Percentiles rank a stretch among this genome's conserved stretches.
phyloP scores from a whole-genome alignment of 164 flowering plant genomes.

The Tinospora cordifolia region DNA sequence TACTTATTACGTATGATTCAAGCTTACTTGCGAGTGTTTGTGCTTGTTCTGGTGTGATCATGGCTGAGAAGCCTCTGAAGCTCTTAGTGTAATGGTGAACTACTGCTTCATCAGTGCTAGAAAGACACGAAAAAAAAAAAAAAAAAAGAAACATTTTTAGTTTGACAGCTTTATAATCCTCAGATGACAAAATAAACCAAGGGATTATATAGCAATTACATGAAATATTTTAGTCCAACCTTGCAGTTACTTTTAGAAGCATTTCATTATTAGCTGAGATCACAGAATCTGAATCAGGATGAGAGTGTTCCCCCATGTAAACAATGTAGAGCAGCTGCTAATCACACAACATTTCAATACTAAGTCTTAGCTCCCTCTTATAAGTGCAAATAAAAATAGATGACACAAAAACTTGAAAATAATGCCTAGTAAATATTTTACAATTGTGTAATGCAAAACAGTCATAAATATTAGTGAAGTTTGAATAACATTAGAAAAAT shows the following conservation, averaged over 20 bases:
- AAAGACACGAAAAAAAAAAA: background rate
- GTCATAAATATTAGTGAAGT: too few relatives aligned
- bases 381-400: background rate
- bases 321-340: constrained; percentile 31
- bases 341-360: background rate
- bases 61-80: constrained; percentile 50
- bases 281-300: constrained; percentile 17
- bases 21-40: constrained; percentile 23
- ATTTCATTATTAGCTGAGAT: constrained; percentile 20
- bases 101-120: constrained; percentile 14
- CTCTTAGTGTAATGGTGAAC: constrained; percentile 44
- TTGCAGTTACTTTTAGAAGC: constrained; percentile 21
- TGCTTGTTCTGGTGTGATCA: constrained; percentile 36
- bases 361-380: too few relatives aligned
- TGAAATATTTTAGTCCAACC: constrained; percentile 6
- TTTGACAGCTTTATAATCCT: background rate
- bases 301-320: constrained; percentile 34
- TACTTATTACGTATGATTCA: too few relatives aligned
- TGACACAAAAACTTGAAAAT: too few relatives aligned
- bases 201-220: too few relatives aligned
- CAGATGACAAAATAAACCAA: background rate
- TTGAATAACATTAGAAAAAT: too few relatives aligned
- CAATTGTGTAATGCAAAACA: too few relatives aligned
- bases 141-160: too few relatives aligned
- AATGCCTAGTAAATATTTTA: too few relatives aligned